Base-by-base conservation (phyloP, 2,329 filamentous ascomycete genomes). In the Colletotrichum sp. region DNA sequence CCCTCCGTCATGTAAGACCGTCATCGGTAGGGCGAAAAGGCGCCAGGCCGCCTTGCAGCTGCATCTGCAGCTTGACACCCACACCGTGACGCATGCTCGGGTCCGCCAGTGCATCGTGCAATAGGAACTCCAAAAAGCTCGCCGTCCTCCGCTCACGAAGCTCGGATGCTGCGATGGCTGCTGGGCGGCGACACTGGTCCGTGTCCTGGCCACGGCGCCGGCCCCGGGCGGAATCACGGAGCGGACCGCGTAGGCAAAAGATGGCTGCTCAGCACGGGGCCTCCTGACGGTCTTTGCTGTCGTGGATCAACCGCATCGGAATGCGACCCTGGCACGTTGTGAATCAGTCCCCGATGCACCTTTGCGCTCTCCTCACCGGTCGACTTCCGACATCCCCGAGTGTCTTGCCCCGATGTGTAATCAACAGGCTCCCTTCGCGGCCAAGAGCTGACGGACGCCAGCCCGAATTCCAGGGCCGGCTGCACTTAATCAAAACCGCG, bases 281-380 rank as follows among this genome's bases (percentile, higher is more conserved):
- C 73, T 64, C 63, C 34, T 63, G 28, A 75, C 71, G 73, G 73
- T 48, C 73, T 75, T 36, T 75, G 73, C 73, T 70, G 63, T 48
- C 73, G 73, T 69, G 43, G 69, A 74, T 63, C 63, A 71, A 55
- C 59, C 67, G 28, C 67, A 21, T 59, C 69, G 56, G 73, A 32
- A 68, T 75, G 69, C 58, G 63, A 69, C 73, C 63, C 63, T 73
- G 58, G 56, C 63, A 68, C 58, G 63, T 69, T 68, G 32, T 30
- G 34, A 58, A 55, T 34, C 63, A 58, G 6, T 32, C 64, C 34
- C n/a, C 30, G 18, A 26, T 26, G 55, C 32, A 36, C 28, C 21
- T 61, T 61, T 48, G 4, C 21, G 36, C 24, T 32, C 21, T 56
- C 26, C 26, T 56, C 32, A 56, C 71, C 71, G 26, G 71, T 32